A percentile compares a stretch with the other conserved stretches of the same genome.
phyloP scores from a whole-genome alignment of 2,329 filamentous ascomycete genomes.

The Endoconidiophora laricicola region DNA sequence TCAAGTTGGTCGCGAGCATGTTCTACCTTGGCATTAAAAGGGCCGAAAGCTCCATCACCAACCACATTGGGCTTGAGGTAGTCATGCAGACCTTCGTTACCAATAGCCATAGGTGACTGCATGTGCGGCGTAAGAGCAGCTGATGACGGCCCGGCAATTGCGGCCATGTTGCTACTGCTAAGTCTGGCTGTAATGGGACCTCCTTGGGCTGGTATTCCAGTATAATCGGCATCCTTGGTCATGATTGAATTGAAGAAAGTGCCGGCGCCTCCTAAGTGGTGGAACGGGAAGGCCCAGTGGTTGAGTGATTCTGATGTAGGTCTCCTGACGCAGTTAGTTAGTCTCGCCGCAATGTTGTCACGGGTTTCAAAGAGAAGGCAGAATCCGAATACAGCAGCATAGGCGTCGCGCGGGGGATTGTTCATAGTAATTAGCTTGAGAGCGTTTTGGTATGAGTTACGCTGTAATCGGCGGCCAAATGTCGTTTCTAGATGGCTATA shows the following conservation, averaged over 20 bases:
- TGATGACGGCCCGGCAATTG: neutral
- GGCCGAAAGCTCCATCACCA: conserved; percentile 24
- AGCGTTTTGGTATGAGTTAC: conserved; percentile 45
- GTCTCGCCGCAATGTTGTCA: conserved; percentile 29
- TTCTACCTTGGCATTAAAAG: conserved; percentile 27
- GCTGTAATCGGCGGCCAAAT: conserved; percentile 56
- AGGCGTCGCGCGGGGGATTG: conserved; percentile 29
- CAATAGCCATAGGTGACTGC: neutral
- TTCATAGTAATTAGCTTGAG: conserved; percentile 37
- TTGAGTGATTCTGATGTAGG: conserved; percentile 31
- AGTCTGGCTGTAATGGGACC: neutral
- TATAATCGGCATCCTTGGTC: neutral
- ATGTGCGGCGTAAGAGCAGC: neutral
- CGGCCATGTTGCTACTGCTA: neutral
- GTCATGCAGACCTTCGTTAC: conserved; percentile 1
- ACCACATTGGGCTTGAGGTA: neutral
- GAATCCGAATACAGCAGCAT: conserved; percentile 50
- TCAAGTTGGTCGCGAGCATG: conserved; percentile 28
- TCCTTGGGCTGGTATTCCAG: no score
- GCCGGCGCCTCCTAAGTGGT: conserved; percentile 50
- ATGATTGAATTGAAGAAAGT: conserved; percentile 34
- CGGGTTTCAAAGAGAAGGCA: conserved; percentile 43
- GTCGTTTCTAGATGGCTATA: conserved; percentile 47
- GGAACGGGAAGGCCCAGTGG: conserved; percentile 42
- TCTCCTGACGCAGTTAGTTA: conserved; percentile 21